Conservation (phyloP, 2,329 filamentous ascomycete genomes). For the Leptodontidium sp. region DNA sequence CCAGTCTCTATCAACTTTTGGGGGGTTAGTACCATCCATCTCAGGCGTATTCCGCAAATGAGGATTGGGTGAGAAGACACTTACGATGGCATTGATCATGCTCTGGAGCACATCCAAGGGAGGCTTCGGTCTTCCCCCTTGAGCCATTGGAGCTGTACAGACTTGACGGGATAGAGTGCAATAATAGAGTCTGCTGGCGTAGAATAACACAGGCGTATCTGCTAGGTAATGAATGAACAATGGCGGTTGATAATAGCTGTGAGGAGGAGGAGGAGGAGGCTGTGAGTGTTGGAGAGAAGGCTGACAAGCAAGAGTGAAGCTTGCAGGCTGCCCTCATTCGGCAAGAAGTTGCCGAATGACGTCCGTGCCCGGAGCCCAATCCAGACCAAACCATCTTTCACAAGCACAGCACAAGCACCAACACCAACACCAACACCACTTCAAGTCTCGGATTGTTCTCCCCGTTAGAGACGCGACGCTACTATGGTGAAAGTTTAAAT, state of each 20-base stretch:
- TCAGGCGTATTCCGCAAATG: background rate
- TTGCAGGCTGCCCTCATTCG: background rate
- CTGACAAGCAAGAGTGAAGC: background rate
- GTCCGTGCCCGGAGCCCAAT: slow-evolving; percentile 8
- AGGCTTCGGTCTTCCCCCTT: slow-evolving; percentile 35
- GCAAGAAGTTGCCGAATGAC: background rate
- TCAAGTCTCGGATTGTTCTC: background rate
- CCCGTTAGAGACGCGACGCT: background rate
- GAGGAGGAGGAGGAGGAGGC: background rate
- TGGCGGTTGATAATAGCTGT: background rate
- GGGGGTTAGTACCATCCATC: background rate
- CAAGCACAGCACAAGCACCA: background rate
- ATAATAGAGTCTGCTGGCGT: background rate
- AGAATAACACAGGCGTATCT: background rate
- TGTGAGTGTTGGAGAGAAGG: slow-evolving; percentile 2
- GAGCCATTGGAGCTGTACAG: slow-evolving; percentile 30
- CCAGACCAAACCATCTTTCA: background rate
- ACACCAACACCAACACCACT: background rate
- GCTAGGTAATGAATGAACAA: background rate
- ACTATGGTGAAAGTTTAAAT: slow-evolving; percentile 14
- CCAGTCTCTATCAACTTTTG: slow-evolving; percentile 65
- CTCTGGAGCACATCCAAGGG: slow-evolving; percentile 55
- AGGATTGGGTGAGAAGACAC: slow-evolving; percentile 40
- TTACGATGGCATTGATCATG: slow-evolving; percentile 63
- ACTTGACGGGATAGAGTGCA: background rate